Percentiles rank a stretch among this genome's conserved stretches.
phyloP scores from a whole-genome alignment of 1,284 basidiomycete species.

The Trichosporon sp. region DNA sequence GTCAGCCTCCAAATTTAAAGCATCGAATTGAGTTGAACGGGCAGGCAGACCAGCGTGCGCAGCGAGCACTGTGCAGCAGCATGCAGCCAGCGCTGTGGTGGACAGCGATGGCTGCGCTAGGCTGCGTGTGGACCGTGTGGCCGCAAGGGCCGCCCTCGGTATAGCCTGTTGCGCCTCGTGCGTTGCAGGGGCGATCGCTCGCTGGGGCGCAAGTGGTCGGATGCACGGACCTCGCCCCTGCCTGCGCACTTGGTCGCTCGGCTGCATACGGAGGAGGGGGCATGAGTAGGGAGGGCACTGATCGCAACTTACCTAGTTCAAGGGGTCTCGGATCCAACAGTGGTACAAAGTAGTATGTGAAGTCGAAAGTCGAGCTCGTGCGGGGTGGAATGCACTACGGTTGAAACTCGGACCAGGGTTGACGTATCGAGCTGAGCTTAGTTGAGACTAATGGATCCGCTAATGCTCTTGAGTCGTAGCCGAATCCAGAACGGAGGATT shows the following conservation, averaged over 20 bases:
- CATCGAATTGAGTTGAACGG: neutral
- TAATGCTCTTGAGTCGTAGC: neutral
- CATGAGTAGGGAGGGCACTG: neutral
- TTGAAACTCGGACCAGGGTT: neutral
- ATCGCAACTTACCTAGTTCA: neutral
- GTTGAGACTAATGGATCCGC: neutral
- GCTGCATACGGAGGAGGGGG: neutral
- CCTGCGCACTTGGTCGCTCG: neutral
- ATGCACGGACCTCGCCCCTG: neutral
- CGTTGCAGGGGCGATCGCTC: neutral
- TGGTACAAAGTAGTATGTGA: neutral
- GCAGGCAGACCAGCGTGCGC: neutral
- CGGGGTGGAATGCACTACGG: neutral
- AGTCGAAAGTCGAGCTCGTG: neutral
- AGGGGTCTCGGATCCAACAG: neutral
- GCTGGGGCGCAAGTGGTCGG: neutral
- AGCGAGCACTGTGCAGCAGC: neutral
- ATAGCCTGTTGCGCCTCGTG: neutral
- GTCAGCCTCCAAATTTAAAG: conserved; percentile 4
- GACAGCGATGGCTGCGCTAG: neutral
- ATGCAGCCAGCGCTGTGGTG: neutral
- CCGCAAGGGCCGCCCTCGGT: neutral
- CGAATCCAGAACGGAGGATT: neutral
- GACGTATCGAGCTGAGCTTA: neutral
- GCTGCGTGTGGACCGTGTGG: neutral